A percentile compares a stretch with the other conserved stretches of the same genome.
Evolutionary conservation across 2,329 filamentous ascomycete genomes (phyloP).

Genomic region (Stachybotrys chartarum): DNA sequence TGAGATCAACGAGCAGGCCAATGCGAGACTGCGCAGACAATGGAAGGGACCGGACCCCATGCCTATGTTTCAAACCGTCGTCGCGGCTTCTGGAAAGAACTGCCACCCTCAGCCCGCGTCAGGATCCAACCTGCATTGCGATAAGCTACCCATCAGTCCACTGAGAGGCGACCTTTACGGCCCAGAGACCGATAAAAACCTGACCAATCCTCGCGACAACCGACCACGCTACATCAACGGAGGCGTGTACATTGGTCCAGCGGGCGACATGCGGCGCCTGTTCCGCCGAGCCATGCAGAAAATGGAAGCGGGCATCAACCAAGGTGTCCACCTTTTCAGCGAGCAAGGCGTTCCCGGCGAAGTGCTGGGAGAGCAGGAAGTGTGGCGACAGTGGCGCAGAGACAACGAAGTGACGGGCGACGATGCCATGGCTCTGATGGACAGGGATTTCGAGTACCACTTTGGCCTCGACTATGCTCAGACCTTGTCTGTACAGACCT

Average conservation of each 20-base stretch:
- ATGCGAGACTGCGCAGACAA: conserved; percentile 8
- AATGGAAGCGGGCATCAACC: conserved; percentile 5
- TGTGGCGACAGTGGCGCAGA: conserved; percentile 24
- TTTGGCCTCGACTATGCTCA: conserved; percentile 19
- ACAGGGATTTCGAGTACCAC: conserved; percentile 14
- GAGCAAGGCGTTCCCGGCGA: conserved; percentile 16
- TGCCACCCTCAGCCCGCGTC: conserved; percentile 11
- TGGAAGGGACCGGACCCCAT: conserved; percentile 6
- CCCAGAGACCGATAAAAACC: conserved; percentile 8
- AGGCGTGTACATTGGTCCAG: conserved; percentile 12
- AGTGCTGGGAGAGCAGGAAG: conserved; percentile 15
- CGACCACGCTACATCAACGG: conserved; percentile 14
- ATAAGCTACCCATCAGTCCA: conserved; percentile 13
- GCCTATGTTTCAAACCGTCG: conserved; percentile 14
- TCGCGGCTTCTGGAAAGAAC: conserved; percentile 14
- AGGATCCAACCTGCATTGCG: conserved; percentile 14
- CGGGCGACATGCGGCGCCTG: conserved; percentile 10
- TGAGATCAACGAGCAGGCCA: conserved; percentile 8
- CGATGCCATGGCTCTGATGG: conserved; percentile 1
- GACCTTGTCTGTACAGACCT: conserved; percentile 11
- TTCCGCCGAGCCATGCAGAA: conserved; percentile 9
- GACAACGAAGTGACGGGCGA: not conserved
- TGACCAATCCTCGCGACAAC: conserved; percentile 3
- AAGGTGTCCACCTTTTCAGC: conserved; percentile 6
- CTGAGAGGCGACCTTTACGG: conserved; percentile 15